Evolutionary conservation across 2,329 filamentous ascomycete genomes (phyloP), one percentile per base, ranked within the genome.

Genomic region (Trematosphaeria pertusa): DNA sequence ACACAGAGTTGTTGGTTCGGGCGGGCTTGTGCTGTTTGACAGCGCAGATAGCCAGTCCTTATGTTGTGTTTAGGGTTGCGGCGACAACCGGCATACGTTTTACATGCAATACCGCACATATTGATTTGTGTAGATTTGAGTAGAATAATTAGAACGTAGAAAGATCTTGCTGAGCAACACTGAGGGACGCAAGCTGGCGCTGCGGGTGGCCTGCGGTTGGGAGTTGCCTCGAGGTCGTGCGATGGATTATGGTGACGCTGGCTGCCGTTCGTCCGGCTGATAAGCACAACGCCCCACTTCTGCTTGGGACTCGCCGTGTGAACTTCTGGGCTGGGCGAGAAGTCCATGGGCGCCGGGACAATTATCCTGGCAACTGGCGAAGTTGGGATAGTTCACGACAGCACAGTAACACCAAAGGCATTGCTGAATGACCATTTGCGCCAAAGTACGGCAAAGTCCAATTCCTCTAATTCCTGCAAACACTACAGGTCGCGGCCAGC

Each of bases 1-100:
- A 44, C n/a, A 40, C 30, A 48, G 20, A 40, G 33, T 31, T 26
- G 2, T 40, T 44, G 35, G 36, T 44, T 20, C 22, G 21, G 46
- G n/a, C 40, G 40, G n/a, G 3, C 40, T 40, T 12, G 28, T 40
- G 40, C 46, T 28, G 14, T 20, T 21, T 8, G 11, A 22, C 30
- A 48, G 6, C 35, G 30, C 4, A 44, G 34, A 24, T 30, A 48
- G 20, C 24, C 40, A 28, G 21, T 19, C 21, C 35, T 38, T 39
- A 48, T 35, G 15, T 48, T 3, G 24, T 48, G 28, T 11, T 28
- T 11, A 48, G 39, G 26, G 21, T 33, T 39, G 10, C 24, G 22
- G 37, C 11, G 9, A 38, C 21, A 38, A 15, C 34, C 10, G 14
- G 34, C 18, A 36, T 36, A 36, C 34, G 34, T 36, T 36, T 36